Evolutionary conservation across 805 yeast genomes (phyloP).

Genomic region (Ogataea pignaliae): DNA sequence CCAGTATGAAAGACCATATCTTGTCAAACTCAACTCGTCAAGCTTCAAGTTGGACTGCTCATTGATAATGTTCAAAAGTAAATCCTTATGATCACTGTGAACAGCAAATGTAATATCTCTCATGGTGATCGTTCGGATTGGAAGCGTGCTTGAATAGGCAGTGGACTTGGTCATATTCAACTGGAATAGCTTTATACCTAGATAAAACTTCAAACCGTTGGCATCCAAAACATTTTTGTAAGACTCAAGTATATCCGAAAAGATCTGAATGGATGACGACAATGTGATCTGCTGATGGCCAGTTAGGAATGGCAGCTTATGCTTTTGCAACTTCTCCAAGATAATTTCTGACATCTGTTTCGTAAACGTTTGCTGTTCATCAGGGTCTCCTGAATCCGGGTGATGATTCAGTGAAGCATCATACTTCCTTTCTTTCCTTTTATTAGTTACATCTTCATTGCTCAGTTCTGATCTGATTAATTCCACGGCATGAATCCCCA

Average conservation of each 20-base stretch:
- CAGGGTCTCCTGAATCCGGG: constrained; percentile 2
- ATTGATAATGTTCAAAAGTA: constrained; percentile 49
- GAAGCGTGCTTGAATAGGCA: neutral
- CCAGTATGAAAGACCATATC: constrained; percentile 75
- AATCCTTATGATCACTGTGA: constrained; percentile 73
- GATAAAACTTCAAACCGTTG: constrained; percentile 66
- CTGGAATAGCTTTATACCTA: constrained; percentile 67
- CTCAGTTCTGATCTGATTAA: constrained; percentile 6
- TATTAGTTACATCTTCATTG: neutral
- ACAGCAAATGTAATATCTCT: constrained; percentile 87
- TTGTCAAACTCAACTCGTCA: constrained; percentile 57
- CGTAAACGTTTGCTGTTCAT: constrained; percentile 21
- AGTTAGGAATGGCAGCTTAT: constrained; percentile 73
- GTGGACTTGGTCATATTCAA: constrained; percentile 29
- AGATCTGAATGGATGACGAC: constrained; percentile 61
- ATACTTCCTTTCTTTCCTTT: neutral
- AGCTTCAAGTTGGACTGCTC: constrained; percentile 39
- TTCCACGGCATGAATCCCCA: constrained; percentile 19
- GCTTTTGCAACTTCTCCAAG: constrained; percentile 54
- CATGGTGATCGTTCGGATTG: constrained; percentile 47
- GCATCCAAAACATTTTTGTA: constrained; percentile 43
- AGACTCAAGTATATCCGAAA: constrained; percentile 48
- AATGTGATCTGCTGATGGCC: constrained; percentile 90
- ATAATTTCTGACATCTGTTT: constrained; percentile 40
- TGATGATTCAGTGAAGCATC: constrained; percentile 25